phyloP scores from a whole-genome alignment of 176 grass and related monocot species.

The Oryza meyeriana region DNA sequence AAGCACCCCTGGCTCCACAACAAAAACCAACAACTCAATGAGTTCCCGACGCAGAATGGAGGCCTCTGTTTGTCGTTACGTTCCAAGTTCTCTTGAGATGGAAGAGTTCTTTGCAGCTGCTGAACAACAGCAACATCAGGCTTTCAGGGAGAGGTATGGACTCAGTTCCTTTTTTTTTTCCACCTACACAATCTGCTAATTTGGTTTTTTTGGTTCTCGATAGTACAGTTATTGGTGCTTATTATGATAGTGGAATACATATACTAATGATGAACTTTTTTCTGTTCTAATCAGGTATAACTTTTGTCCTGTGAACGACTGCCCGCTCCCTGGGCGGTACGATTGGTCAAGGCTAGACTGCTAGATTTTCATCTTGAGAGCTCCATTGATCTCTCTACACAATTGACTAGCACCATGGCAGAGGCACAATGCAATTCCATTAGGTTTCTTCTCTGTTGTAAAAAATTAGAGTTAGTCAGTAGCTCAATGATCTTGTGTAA shows the following conservation, averaged over 20 bases:
- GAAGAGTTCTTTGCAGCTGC: constrained; percentile 67
- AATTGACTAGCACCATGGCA: constrained; percentile 5
- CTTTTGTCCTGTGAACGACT: constrained; percentile 53
- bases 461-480: constrained; percentile 50
- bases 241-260: neutral
- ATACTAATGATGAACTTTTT: neutral
- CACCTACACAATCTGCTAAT: neutral
- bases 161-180: neutral
- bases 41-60: constrained; percentile 25
- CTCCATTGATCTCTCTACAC: constrained; percentile 28
- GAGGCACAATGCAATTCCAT: constrained; percentile 9
- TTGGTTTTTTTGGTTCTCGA: neutral
- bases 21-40: constrained; percentile 39
- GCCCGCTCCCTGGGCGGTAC: constrained; percentile 55
- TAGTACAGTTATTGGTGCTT: neutral
- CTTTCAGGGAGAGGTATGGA: constrained; percentile 59
- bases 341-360: constrained; percentile 63
- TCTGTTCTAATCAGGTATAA: constrained; percentile 53
- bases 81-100: constrained; percentile 57
- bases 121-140: constrained; percentile 47
- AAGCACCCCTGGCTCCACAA: constrained; percentile 63
- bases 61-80: constrained; percentile 7
- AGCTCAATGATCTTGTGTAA: constrained; percentile 40
- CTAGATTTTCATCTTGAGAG: constrained; percentile 23
- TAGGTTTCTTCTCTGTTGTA: constrained; percentile 43